Conservation (phyloP, 164 flowering plant genomes). For the Tinospora cordifolia region DNA sequence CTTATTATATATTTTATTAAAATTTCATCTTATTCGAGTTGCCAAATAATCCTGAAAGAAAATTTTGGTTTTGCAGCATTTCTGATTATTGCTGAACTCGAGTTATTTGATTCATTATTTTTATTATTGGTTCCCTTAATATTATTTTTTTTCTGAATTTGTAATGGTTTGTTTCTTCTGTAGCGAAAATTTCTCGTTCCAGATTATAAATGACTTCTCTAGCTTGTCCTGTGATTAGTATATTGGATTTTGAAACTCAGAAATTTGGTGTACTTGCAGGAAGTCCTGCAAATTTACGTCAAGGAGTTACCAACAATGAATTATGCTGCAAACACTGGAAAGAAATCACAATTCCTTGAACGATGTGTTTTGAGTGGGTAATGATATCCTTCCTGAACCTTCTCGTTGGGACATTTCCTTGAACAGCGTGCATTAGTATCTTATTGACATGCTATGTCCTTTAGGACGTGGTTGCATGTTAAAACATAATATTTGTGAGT, state of each 20-base stretch:
- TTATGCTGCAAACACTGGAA: conserved; percentile 90
- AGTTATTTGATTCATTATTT: not conserved
- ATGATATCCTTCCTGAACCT: not conserved
- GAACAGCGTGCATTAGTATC: not conserved
- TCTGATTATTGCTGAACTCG: too few species aligned
- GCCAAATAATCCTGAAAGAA: too few species aligned
- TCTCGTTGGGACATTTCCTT: not conserved
- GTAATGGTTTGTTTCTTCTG: too few species aligned
- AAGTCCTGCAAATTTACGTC: conserved; percentile 46
- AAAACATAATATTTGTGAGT: not conserved
- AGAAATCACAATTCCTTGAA: conserved; percentile 69
- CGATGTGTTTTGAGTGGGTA: conserved; percentile 82
- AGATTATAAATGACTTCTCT: too few species aligned
- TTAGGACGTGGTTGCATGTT: too few species aligned
- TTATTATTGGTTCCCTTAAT: not conserved
- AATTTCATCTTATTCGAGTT: too few species aligned
- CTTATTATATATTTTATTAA: too few species aligned
- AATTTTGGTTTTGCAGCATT: too few species aligned
- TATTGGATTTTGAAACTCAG: not conserved
- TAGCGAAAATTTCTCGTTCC: too few species aligned
- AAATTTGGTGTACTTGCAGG: conserved; percentile 34
- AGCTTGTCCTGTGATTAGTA: too few species aligned
- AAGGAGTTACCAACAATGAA: conserved; percentile 80
- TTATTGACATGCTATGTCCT: not conserved
- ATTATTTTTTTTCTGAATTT: not conserved